Percentiles rank a stretch among this genome's conserved stretches.
phyloP scores from a whole-genome alignment of 441 rosid genomes.

The Erodium moschatum region DNA sequence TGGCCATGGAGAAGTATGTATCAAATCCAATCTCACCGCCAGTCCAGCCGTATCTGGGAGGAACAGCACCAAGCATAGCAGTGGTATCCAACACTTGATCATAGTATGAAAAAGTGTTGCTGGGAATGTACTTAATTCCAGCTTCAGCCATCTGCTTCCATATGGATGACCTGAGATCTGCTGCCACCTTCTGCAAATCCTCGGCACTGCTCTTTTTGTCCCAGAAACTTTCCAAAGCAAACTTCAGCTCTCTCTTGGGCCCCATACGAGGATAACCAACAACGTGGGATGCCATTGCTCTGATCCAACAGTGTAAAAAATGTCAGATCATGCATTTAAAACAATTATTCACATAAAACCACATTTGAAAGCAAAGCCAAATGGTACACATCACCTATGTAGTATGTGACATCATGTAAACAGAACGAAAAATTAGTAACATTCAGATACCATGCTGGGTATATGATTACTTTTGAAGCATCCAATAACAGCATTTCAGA shows the following conservation, averaged over 20 bases:
- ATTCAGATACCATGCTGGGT: too few relatives aligned
- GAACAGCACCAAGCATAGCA: conserved; percentile 82
- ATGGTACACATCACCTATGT: too few relatives aligned
- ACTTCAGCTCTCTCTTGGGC: conserved; percentile 33
- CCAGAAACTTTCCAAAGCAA: conserved; percentile 96
- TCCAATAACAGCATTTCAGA: neutral
- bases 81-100: conserved; percentile 65
- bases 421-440: neutral
- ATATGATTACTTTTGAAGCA: neutral
- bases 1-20: conserved; percentile 89
- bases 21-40: conserved; percentile 80
- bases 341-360: neutral
- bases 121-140: conserved; percentile 83
- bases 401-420: neutral
- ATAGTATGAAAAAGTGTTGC: conserved; percentile 88
- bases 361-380: neutral
- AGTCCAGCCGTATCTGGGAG: conserved; percentile 66
- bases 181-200: conserved; percentile 71
- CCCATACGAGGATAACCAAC: conserved; percentile 99
- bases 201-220: conserved; percentile 85
- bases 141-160: conserved; percentile 89
- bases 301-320: conserved; percentile 21
- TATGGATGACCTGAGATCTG: conserved; percentile 75
- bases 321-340: neutral
- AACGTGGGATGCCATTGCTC: conserved; percentile 77